Evolutionary conservation across 2,329 filamentous ascomycete species (phyloP), one percentile per base, ranked within the genome.

Genomic region (Fusarium udum): DNA sequence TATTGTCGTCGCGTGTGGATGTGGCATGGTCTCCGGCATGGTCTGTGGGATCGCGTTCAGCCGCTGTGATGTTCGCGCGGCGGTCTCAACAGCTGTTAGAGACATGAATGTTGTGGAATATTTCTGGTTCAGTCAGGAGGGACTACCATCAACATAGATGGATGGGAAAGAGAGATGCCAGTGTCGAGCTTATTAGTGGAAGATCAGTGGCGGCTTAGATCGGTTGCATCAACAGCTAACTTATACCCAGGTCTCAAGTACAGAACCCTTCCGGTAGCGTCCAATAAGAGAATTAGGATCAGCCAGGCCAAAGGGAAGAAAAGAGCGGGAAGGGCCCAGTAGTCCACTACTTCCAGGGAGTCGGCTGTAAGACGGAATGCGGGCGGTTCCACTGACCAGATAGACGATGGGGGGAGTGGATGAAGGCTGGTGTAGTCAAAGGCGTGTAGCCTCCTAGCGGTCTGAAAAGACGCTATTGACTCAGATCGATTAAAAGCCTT

Each of bases 21-120:
- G 74, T 51, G 77, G 70, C 75, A 80, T 78, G 61, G 72, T 64
- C 64, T 76, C 74, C 14, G 77, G 74, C 73, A 79, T 77, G 51
- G 65, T 64, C 49, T 73, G 68, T 24, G 72, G 72, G 72, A 78
- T 78, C 45, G 64, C 57, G 60, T 73, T 62, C 45, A 69, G 58
- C 34, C 64, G 69, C 42, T 67, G 64, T 46, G 70, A 58, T 51
- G 43, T 66, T 57, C 73, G 53, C 48, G 57, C 52, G 52, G 72
- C 57, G 51, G 69, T 75, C 43, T 75, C 70, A 52, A 74, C 51
- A 37, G 72, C 60, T 53, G 73, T 62, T 37, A 72, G 69, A 59
- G 73, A 77, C 74, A 77, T 76, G 57, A 57, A 74, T 57, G 55
- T 60, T 58, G 37, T 69, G 56, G 36, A 48, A 73, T 61, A 56